Percentiles rank a stretch among this genome's conserved stretches.
These are phyloP conservation scores for Allomyces macrogynus DNA, from an alignment of 192 early-diverging fungal species.

Conservation along the genomic window DNA sequence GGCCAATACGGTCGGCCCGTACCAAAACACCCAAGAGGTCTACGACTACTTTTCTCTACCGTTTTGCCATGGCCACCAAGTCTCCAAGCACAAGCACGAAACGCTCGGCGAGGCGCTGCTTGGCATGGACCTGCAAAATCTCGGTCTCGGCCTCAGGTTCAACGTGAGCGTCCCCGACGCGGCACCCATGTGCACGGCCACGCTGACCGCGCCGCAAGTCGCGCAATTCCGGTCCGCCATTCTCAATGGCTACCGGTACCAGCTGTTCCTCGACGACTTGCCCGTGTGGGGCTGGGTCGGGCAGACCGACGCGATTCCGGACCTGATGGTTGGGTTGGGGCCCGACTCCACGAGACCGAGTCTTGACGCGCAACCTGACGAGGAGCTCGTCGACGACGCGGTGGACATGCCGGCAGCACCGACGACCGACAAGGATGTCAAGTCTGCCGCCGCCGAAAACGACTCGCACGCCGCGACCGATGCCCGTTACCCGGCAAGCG, in stretches of 20 bases:
- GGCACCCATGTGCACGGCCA: slow-evolving; percentile 24
- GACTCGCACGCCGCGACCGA: background rate
- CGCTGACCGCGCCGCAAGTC: slow-evolving; percentile 21
- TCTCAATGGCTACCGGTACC: slow-evolving; percentile 43
- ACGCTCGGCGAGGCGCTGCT: slow-evolving; percentile 55
- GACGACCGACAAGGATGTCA: too few relatives aligned
- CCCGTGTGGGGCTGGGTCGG: slow-evolving; percentile 18
- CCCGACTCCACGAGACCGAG: too few relatives aligned
- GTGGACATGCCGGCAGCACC: background rate
- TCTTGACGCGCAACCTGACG: background rate
- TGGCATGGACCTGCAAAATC: slow-evolving; percentile 50
- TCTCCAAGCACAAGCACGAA: slow-evolving; percentile 53
- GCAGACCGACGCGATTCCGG: background rate
- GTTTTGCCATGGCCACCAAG: slow-evolving; percentile 38
- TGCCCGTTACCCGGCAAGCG: too few relatives aligned
- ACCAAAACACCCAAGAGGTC: slow-evolving; percentile 46
- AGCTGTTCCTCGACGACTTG: slow-evolving; percentile 26
- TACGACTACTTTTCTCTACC: slow-evolving; percentile 55
- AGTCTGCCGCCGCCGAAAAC: background rate
- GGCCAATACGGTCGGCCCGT: slow-evolving; percentile 8
- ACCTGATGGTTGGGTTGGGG: too few relatives aligned
- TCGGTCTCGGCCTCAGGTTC: slow-evolving; percentile 48
- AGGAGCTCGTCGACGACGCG: background rate
- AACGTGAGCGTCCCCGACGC: slow-evolving; percentile 16
- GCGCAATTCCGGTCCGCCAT: slow-evolving; percentile 40